These are phyloP conservation scores for Ulvella scutata DNA, from an alignment of 139 green algal genomes.

Conservation along the genomic window DNA sequence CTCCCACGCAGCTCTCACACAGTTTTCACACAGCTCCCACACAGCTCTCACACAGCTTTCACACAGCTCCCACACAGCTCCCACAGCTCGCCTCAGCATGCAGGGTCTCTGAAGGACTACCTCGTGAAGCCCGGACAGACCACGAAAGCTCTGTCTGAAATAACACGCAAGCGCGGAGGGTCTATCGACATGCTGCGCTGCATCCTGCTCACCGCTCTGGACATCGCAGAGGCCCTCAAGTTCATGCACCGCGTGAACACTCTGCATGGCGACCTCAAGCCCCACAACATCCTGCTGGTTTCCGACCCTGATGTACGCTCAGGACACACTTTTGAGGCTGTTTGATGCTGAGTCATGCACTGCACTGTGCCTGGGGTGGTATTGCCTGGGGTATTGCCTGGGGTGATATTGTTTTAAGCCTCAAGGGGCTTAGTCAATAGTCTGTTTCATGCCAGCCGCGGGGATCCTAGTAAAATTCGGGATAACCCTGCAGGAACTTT, in stretches of 20 bases:
- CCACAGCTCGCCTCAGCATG: neutral
- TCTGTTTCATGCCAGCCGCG: too few relatives aligned
- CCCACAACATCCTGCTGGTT: constrained; percentile 15
- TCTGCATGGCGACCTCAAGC: constrained; percentile 22
- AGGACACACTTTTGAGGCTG: too few relatives aligned
- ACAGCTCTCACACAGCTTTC: neutral
- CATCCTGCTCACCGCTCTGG: constrained; percentile 7
- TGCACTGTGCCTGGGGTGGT: too few relatives aligned
- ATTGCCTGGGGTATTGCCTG: too few relatives aligned
- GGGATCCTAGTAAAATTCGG: too few relatives aligned
- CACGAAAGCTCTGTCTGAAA: neutral
- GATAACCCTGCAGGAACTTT: too few relatives aligned
- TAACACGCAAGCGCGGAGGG: neutral
- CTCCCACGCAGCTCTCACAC: neutral
- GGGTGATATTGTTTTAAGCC: too few relatives aligned
- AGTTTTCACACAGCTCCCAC: neutral
- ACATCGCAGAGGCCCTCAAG: constrained; percentile 16
- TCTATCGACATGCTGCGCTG: neutral
- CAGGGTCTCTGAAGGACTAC: neutral
- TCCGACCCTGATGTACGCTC: neutral
- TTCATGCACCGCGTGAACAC: constrained; percentile 17
- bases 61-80: neutral
- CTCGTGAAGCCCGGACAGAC: neutral
- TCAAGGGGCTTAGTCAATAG: too few relatives aligned
- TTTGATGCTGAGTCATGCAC: too few relatives aligned